phyloP scores from a whole-genome alignment of 176 grass and related monocot species.

The Calamus simplicifolius region DNA sequence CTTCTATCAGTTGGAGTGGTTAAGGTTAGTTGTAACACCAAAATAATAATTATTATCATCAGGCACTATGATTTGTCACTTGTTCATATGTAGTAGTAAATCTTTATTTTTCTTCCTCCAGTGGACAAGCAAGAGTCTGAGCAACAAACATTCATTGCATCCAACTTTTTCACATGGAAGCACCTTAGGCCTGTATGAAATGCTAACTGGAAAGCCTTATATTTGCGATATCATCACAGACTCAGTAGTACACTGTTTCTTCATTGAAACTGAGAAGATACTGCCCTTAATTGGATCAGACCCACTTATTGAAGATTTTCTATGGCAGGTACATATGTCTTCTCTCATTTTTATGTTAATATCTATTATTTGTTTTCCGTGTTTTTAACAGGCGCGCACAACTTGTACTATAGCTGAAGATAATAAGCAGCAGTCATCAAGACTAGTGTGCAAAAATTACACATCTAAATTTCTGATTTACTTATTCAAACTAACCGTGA shows the following conservation, averaged over 20 bases:
- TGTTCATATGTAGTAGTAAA: background rate
- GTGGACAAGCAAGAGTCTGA: conserved; percentile 71
- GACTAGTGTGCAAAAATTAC: too few species aligned
- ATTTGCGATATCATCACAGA: conserved; percentile 82
- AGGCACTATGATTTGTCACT: too few species aligned
- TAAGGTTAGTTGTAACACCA: conserved; percentile 41
- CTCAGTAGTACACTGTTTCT: conserved; percentile 87
- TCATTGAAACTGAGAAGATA: conserved; percentile 82
- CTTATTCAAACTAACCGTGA: too few species aligned
- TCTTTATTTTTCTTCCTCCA: conserved; percentile 17
- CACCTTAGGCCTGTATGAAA: conserved; percentile 86
- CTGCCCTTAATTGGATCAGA: conserved; percentile 46
- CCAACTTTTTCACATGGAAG: conserved; percentile 81
- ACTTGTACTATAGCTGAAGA: too few species aligned
- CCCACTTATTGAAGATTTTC: conserved; percentile 60
- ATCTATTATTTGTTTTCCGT: too few species aligned
- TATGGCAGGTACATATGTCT: conserved; percentile 79
- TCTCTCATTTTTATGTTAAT: background rate
- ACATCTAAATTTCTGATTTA: too few species aligned
- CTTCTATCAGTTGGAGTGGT: conserved; percentile 74
- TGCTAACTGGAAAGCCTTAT: conserved; percentile 73
- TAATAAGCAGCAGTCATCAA: too few species aligned
- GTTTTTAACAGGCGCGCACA: too few species aligned
- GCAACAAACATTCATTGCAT: conserved; percentile 65
- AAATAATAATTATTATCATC: too few species aligned